These are phyloP conservation scores for Carpinus fangiana DNA, from an alignment of 306 rosid genomes.

Conservation along the genomic window DNA sequence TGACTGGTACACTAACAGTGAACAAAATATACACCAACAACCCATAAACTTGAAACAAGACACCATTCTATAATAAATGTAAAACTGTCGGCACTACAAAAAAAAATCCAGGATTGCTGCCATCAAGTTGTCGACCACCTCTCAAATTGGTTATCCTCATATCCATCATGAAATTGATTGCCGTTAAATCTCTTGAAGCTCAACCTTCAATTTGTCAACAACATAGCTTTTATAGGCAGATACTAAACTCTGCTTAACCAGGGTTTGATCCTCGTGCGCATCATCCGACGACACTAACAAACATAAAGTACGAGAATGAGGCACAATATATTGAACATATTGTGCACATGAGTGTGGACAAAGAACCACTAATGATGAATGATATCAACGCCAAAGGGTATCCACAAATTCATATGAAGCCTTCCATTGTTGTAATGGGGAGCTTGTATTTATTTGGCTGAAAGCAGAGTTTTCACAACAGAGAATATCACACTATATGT, in stretches of 20 bases:
- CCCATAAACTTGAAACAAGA: too few relatives aligned
- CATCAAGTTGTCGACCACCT: conserved; percentile 70
- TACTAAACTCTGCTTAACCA: conserved; percentile 42
- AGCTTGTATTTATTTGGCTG: too few relatives aligned
- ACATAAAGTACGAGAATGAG: neutral
- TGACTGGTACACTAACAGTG: too few relatives aligned
- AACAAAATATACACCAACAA: too few relatives aligned
- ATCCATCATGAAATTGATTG: conserved; percentile 16
- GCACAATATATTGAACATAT: neutral
- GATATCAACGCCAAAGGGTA: too few relatives aligned
- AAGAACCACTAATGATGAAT: too few relatives aligned
- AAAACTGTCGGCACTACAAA: too few relatives aligned
- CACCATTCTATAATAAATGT: too few relatives aligned
- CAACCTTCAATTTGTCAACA: conserved; percentile 33
- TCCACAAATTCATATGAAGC: too few relatives aligned
- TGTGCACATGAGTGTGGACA: too few relatives aligned
- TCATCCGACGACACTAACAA: conserved; percentile 48
- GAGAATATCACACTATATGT: too few relatives aligned
- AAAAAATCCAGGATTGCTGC: conserved; percentile 44
- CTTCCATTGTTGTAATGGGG: too few relatives aligned
- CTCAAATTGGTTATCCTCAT: conserved; percentile 31
- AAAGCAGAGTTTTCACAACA: neutral
- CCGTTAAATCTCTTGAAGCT: conserved; percentile 26
- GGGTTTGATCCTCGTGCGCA: conserved; percentile 30
- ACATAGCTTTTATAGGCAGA: conserved; percentile 30